Evolutionary conservation across 2,329 filamentous ascomycete genomes (phyloP).

Genomic region (Cordyceps fumosorosea): DNA sequence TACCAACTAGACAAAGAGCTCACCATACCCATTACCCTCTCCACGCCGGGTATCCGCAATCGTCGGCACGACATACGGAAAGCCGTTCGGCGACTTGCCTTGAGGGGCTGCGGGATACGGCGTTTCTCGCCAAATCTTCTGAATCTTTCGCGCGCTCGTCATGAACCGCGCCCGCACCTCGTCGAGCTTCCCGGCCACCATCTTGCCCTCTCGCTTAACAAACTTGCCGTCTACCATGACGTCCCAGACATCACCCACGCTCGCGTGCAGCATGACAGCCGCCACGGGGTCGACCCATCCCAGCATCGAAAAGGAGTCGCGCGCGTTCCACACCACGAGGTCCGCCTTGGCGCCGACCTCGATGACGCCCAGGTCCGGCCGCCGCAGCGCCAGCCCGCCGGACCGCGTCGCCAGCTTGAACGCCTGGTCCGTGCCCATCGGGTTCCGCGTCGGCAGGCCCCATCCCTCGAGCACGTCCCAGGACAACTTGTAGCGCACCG

Average conservation of each 20-base stretch:
- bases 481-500: conserved; percentile 33
- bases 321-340: conserved; percentile 39
- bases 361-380: conserved; percentile 42
- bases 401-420: conserved; percentile 48
- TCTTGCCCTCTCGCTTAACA: conserved; percentile 35
- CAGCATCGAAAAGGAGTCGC: conserved; percentile 15
- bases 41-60: not conserved
- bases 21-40: not conserved
- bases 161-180: not conserved
- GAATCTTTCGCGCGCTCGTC: not conserved
- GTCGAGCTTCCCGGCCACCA: conserved; percentile 15
- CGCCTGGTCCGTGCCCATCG: conserved; percentile 48
- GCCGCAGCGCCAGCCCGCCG: conserved; percentile 44
- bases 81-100: not conserved
- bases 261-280: conserved; percentile 46
- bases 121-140: not conserved
- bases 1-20: not conserved
- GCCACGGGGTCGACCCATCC: conserved; percentile 39
- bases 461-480: conserved; percentile 31
- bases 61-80: not conserved
- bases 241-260: conserved; percentile 40
- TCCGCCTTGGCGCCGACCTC: conserved; percentile 41
- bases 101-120: not conserved
- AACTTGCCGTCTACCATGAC: conserved; percentile 44
- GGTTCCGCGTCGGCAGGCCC: conserved; percentile 38